Evolutionary conservation across 805 yeast species (phyloP).

Genomic region (Phaffomyces opuntiae): DNA sequence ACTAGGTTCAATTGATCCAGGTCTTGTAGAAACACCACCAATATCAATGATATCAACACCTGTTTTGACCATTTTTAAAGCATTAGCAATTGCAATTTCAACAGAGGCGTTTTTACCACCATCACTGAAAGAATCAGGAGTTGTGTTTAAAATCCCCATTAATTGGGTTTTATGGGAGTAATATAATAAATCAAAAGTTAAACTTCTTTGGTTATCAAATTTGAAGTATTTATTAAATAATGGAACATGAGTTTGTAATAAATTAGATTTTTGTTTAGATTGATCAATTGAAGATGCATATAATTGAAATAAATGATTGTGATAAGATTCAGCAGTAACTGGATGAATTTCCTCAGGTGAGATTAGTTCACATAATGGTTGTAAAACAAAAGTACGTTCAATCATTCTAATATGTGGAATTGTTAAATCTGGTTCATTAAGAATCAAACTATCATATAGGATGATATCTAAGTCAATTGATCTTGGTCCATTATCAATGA

Average conservation of each 20-base stretch:
- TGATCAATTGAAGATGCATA: conserved; percentile 28
- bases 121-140: conserved; percentile 95
- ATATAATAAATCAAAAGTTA: conserved; percentile 39
- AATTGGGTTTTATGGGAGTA: conserved; percentile 48
- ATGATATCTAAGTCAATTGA: conserved; percentile 84
- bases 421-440: conserved; percentile 52
- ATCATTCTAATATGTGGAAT: conserved; percentile 87
- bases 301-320: conserved; percentile 55
- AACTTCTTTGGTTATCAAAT: conserved; percentile 17
- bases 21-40: conserved; percentile 94
- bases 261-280: conserved; percentile 41
- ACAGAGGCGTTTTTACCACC: conserved; percentile 50
- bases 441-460: conserved; percentile 44
- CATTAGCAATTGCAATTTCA: conserved; percentile 37
- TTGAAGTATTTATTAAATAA: conserved; percentile 21
- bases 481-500: conserved; percentile 87
- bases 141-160: conserved; percentile 85
- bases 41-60: conserved; percentile 81
- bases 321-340: conserved; percentile 75
- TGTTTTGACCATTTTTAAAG: conserved; percentile 40
- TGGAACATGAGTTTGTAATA: conserved; percentile 47
- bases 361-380: conserved; percentile 79
- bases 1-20: conserved; percentile 61
- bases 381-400: conserved; percentile 83
- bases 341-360: conserved; percentile 70